Evolutionary conservation across 805 yeast species (phyloP), one percentile per base, ranked within the genome.

Genomic region (Wickerhamiella galacta): DNA sequence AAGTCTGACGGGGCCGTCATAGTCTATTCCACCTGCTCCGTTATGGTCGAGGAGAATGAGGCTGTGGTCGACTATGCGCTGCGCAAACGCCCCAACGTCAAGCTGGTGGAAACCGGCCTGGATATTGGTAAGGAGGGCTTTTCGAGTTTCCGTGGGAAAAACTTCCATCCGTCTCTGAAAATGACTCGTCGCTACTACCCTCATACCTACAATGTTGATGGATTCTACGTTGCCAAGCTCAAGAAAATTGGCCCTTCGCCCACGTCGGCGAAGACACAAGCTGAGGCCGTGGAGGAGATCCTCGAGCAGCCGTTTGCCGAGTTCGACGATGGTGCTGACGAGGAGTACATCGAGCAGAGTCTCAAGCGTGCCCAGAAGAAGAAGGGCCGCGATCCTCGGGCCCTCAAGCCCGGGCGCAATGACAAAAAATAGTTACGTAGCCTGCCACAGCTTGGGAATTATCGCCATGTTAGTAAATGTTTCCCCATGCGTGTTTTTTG

Each of bases 41-140:
- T 90, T 39, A 93, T 92, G 49, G 95, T 90, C 31, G 99, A 90
- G 49, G 99, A 90, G 61, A 85, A 90, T 57, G 99, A 90, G 61
- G 78, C 95, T 16, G 99, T 90, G 36, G 95, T 90, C n/a, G 94
- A 87, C 58, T 90, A 90, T 50, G 96, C 95, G 16, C 67, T 90
- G 47, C 72, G 93, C 54, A 87, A 90, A 56, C 74, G 99, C 54
- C 95, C 96, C 22, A 90, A 90, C 51, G 95, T 90, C 28, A 81
- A 78, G 54, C 69, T 90, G 28, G 95, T 90, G 9, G 95, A 87
- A 10, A 69, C 95, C 17, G 93, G 87, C 10, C 67, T 90, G 44
- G 79, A 72, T 37, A 90, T 90, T 41, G 99, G 99, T 57, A 83
- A 82, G 51, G 93, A 81, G 47, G 99, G 96, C 5, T 90, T 87